Base-by-base conservation (phyloP, 2,329 filamentous ascomycete genomes). In the Exophiala xenobiotica region DNA sequence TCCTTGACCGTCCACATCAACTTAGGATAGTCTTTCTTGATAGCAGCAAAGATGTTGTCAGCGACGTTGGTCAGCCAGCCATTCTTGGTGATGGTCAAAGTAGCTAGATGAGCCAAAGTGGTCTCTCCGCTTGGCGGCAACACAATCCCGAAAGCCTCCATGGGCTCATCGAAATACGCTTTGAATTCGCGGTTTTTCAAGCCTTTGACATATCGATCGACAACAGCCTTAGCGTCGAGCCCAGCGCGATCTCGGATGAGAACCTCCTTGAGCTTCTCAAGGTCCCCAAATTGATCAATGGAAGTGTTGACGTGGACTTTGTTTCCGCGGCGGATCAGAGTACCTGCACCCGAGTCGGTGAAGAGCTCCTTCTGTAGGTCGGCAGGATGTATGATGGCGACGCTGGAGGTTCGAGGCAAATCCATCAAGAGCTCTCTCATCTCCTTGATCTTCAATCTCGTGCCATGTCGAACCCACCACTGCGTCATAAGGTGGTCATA, bases 281-380 rank as follows among this genome's bases (percentile, higher is more conserved):
- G 65, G 65, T 96, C 86, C 59, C 83, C 79, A 62, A 97, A 88
- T 29, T 93, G 83, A 4, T 81, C 77, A 42, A 96, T 72, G 38
- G 81, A 84, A 38, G 80, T 82, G 51, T 84, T 86, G 43, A 85
- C 86, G 61, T 87, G 81, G 27, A 97, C 81, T 76, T 95, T 96
- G 71, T 92, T 92, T 50, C 93, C 93, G 33, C 92, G 83, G 61
- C 91, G 85, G 65, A 97, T 95, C 54, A 97, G 76, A 26, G 92
- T 97, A 53, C 93, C 92, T 42, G 91, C 92, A 60, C 93, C 92
- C 8, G 90, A 93, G 71, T 97, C 90, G 12, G 92, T 97, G 72
- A 97, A 96, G 4, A 97, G 77, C 70, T 99, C 93, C 74, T 95
- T 96, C 73, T 97, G 91, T 37, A 99, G 79, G 69, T 95, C 91